These are phyloP conservation scores for Eucalyptus decipiens DNA, from an alignment of 345 rosid species.

Conservation along the genomic window DNA sequence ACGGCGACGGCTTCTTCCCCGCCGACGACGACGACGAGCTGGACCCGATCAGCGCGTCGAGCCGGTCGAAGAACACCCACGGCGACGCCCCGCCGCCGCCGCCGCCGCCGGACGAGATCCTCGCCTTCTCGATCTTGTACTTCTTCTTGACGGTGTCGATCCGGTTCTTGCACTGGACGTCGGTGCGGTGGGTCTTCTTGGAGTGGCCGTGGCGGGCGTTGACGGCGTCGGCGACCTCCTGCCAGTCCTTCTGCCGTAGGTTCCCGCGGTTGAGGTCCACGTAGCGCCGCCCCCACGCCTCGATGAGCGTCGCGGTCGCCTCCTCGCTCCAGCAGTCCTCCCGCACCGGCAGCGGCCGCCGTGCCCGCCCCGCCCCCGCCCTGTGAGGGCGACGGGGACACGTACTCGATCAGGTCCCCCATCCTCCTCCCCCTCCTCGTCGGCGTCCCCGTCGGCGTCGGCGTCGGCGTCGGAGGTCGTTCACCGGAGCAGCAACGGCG, in stretches of 20 bases:
- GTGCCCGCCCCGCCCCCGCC: neutral
- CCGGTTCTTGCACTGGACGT: constrained; percentile 97
- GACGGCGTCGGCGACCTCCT: constrained; percentile 90
- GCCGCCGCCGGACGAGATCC: constrained; percentile 40
- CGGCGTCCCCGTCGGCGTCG: neutral
- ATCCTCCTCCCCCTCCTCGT: neutral
- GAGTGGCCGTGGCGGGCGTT: constrained; percentile 79
- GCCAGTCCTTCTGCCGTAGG: constrained; percentile 99
- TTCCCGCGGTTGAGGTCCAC: constrained; percentile 83
- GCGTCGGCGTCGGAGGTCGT: neutral
- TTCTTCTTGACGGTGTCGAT: constrained; percentile 96
- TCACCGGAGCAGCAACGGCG: neutral
- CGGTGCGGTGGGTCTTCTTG: constrained; percentile 89
- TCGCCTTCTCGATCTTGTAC: constrained; percentile 86
- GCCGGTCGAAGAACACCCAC: constrained; percentile 79
- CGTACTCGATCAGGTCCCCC: constrained; percentile 34
- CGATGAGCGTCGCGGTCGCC: constrained; percentile 88
- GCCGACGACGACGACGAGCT: constrained; percentile 8
- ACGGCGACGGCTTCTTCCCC: constrained; percentile 24
- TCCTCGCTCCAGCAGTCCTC: constrained; percentile 99
- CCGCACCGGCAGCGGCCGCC: constrained; percentile 56
- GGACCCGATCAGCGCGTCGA: constrained; percentile 72
- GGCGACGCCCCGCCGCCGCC: constrained; percentile 37
- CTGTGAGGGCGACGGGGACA: constrained; percentile 13
- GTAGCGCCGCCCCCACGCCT: constrained; percentile 90